A percentile compares a stretch with the other conserved stretches of the same genome.
phyloP scores from a whole-genome alignment of 495 filamentous ascomycete species.

The Trichoderma reesei region DNA sequence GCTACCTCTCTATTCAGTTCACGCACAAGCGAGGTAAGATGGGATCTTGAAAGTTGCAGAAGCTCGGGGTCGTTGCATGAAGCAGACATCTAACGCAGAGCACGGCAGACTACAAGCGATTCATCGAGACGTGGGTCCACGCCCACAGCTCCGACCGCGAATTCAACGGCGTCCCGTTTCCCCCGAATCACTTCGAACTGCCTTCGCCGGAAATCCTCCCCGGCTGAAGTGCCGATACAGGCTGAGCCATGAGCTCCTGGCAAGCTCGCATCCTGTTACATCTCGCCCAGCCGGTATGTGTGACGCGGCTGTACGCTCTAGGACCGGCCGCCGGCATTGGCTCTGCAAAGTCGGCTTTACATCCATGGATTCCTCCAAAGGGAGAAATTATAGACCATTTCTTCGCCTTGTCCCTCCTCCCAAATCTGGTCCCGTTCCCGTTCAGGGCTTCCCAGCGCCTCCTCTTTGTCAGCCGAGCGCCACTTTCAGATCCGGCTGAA shows the following conservation, averaged over 20 bases:
- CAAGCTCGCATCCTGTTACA: not conserved
- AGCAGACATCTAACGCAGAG: not conserved
- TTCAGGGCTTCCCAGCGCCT: not conserved
- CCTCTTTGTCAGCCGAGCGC: not conserved
- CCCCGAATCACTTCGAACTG: slow-evolving; percentile 22
- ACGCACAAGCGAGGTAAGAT: slow-evolving; percentile 18
- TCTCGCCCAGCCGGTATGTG: not conserved
- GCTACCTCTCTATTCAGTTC: slow-evolving; percentile 28
- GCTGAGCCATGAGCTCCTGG: not conserved
- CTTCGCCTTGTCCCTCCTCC: not conserved
- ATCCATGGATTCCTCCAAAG: not conserved
- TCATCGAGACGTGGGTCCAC: slow-evolving; percentile 21
- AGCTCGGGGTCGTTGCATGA: not conserved
- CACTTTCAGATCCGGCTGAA: not conserved
- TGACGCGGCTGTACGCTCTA: not conserved
- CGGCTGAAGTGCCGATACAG: slow-evolving; percentile 7
- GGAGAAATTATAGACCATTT: not conserved
- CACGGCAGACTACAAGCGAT: slow-evolving; percentile 21
- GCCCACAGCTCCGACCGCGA: slow-evolving; percentile 22
- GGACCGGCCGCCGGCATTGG: not conserved
- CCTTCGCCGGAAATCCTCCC: slow-evolving; percentile 20
- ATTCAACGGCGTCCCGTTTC: slow-evolving; percentile 20
- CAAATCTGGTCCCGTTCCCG: not conserved
- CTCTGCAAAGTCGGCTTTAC: not conserved
- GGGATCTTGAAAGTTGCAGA: slow-evolving; percentile 9